Conservation (phyloP, 2,329 filamentous ascomycete species). For the Sarocladium kiliense region DNA sequence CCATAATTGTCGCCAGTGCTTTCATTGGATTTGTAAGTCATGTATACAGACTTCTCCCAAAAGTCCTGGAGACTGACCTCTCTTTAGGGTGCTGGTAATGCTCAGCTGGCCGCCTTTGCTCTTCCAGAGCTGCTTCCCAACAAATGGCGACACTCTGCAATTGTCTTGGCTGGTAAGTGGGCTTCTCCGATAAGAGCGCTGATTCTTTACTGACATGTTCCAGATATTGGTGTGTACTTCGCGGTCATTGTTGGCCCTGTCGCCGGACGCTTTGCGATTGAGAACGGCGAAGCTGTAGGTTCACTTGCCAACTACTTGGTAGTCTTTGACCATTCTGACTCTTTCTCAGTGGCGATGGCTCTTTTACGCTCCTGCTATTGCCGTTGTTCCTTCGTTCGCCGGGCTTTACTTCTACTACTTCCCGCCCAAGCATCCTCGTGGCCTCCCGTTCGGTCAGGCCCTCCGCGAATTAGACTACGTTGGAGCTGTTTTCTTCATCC, state of each 20-base stretch:
- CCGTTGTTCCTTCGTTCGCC: conserved; percentile 36
- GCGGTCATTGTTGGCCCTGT: conserved; percentile 41
- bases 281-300: conserved; percentile 21
- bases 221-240: conserved; percentile 34
- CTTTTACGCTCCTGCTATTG: conserved; percentile 37
- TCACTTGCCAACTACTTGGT: background rate
- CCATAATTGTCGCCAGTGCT: conserved; percentile 32
- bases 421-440: conserved; percentile 25
- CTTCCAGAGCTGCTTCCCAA: conserved; percentile 42
- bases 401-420: conserved; percentile 33
- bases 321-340: too few relatives aligned
- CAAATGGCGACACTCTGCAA: conserved; percentile 40
- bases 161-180: conserved; percentile 29
- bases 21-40: conserved; percentile 31
- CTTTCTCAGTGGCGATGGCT: conserved; percentile 42
- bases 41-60: background rate
- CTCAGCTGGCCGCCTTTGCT: conserved; percentile 39
- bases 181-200: background rate
- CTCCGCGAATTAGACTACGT: conserved; percentile 33
- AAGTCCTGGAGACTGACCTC: background rate
- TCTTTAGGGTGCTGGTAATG: conserved; percentile 32
- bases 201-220: background rate
- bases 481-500: conserved; percentile 30
- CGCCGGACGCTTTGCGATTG: conserved; percentile 34
- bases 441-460: conserved; percentile 27